phyloP scores from a whole-genome alignment of 2,329 filamentous ascomycete genomes.

The Triangularia verruculosa region DNA sequence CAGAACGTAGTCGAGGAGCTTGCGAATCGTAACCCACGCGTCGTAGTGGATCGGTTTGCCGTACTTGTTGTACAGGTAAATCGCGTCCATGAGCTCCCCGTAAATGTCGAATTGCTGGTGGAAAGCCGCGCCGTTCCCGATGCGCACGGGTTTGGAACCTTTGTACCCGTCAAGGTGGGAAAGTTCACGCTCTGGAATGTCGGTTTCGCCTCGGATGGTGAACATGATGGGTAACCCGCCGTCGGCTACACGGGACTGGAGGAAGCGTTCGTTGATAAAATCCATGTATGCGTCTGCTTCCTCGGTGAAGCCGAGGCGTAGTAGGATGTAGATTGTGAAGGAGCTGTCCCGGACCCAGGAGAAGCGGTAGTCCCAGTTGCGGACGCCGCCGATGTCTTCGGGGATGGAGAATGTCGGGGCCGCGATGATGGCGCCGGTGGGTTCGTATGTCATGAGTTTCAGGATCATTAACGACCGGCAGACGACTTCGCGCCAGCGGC shows the following conservation, averaged over 20 bases:
- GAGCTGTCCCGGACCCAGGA: slow-evolving; percentile 76
- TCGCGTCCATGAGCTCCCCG: slow-evolving; percentile 72
- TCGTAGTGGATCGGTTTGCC: slow-evolving; percentile 75
- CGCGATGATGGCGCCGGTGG: slow-evolving; percentile 73
- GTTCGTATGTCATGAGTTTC: slow-evolving; percentile 75
- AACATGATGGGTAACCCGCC: slow-evolving; percentile 77
- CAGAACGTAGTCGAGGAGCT: slow-evolving; percentile 69
- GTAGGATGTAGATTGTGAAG: slow-evolving; percentile 74
- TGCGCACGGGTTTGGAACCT: slow-evolving; percentile 67
- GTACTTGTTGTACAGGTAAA: slow-evolving; percentile 78
- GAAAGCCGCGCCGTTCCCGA: slow-evolving; percentile 73
- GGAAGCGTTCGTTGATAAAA: slow-evolving; percentile 71
- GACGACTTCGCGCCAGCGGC: slow-evolving; percentile 70
- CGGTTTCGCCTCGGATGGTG: slow-evolving; percentile 70
- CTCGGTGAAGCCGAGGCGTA: slow-evolving; percentile 70
- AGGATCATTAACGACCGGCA: slow-evolving; percentile 68
- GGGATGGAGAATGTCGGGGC: slow-evolving; percentile 75
- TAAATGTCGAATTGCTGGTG: slow-evolving; percentile 79
- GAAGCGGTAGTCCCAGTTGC: slow-evolving; percentile 72
- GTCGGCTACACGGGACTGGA: slow-evolving; percentile 56
- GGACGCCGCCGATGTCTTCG: slow-evolving; percentile 65
- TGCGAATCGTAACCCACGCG: slow-evolving; percentile 67
- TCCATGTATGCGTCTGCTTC: slow-evolving; percentile 77
- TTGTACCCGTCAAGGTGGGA: slow-evolving; percentile 70
- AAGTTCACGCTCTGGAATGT: slow-evolving; percentile 69